Evolutionary conservation across 352 stramenopile genomes (phyloP), one percentile per base, ranked within the genome.

Genomic region (Globisporangium nodosum): DNA sequence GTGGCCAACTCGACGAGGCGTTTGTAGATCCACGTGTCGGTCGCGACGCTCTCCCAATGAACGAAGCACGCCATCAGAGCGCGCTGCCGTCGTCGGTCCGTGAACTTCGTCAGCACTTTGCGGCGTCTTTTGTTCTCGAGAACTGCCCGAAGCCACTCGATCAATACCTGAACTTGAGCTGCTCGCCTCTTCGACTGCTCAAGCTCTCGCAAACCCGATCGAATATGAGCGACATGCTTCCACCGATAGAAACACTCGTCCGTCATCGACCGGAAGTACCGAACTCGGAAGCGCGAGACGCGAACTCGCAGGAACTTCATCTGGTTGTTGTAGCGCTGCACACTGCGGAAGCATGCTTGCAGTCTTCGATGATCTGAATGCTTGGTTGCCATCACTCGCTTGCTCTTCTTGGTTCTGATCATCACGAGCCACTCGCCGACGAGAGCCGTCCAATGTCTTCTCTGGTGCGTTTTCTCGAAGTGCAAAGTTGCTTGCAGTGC

Each of bases 21-120:
- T 3, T 60, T 47, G 1, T 68, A 49, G 42, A 78, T 60, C 70
- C 74, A 85, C 42, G 31, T 50, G 30, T 85, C 74, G 8, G 72
- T 85, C 43, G 62, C 67, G n/a, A 80, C 74, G 31, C 69, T 81
- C 55, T 84, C 74, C 74, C 74, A 84, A 48, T 80, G 74, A 21
- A 46, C 61, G 30, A 84, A 70, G 51, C 60, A 71, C 11, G 16
- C 7, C 0, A 42, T 0, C 13, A 81, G 58, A 0, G 61, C 30
- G 3, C 60, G 60, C 5, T 21, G 21, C 5, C 49, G 61, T 8
- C 58, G 64, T 2, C 55, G 54, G 4, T n/a, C 24, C 24, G 51
- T 45, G 2, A 69, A 67, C 3, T 55, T 30, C 6, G 50, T 47
- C 46, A 73, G 53, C 20, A 53, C 52, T 20, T 20, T 9, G 18